Percentiles rank a stretch among this genome's conserved stretches.
Conservation (phyloP, 805 yeast species). For the Nakazawaea ishiwadae region DNA sequence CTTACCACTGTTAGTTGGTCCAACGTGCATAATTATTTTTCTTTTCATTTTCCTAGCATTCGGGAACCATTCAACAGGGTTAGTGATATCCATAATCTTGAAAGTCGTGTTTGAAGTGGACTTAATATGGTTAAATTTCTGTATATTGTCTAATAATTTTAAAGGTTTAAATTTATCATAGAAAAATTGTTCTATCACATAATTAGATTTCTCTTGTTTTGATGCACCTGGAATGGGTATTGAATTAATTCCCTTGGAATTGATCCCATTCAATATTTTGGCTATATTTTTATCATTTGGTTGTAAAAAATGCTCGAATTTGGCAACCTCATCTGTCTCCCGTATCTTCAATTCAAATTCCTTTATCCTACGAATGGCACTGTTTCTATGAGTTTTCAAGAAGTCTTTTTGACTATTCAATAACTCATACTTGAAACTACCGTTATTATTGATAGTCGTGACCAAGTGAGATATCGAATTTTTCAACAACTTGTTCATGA, state of each 20-base stretch:
- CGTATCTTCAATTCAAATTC: background rate
- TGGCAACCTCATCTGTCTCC: background rate
- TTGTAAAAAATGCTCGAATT: slow-evolving; percentile 16
- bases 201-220: slow-evolving; percentile 15
- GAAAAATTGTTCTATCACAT: slow-evolving; percentile 22
- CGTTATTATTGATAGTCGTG: background rate
- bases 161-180: slow-evolving; percentile 27
- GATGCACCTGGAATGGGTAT: slow-evolving; percentile 7
- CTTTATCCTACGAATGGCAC: background rate
- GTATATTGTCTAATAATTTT: slow-evolving; percentile 23
- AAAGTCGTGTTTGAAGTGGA: slow-evolving; percentile 22
- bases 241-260: too few relatives aligned
- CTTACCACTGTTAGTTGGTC: slow-evolving; percentile 97
- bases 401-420: background rate
- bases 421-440: background rate
- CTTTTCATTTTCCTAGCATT: slow-evolving; percentile 76
- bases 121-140: slow-evolving; percentile 24
- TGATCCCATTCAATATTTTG: slow-evolving; percentile 22
- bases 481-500: slow-evolving; percentile 4
- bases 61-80: slow-evolving; percentile 81
- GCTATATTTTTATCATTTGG: slow-evolving; percentile 23
- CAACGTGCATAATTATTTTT: slow-evolving; percentile 86
- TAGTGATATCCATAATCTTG: slow-evolving; percentile 38
- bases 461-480: background rate
- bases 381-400: background rate